Conservation (phyloP, 2,329 filamentous ascomycete genomes). For the Botryotinia convoluta region DNA sequence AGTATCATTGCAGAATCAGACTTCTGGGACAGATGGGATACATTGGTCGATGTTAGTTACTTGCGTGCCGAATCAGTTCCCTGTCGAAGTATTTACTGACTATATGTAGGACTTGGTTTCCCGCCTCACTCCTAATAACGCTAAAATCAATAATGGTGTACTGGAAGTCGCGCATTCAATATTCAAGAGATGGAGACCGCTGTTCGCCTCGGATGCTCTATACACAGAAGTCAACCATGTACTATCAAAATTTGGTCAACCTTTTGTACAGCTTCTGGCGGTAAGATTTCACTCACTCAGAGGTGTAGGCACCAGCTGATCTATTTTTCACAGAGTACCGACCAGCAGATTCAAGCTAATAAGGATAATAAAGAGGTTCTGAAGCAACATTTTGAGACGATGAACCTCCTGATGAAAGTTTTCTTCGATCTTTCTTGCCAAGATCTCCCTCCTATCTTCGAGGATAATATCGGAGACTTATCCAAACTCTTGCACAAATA, state of each 20-base stretch:
- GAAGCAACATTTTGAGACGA: slow-evolving; percentile 75
- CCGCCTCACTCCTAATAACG: slow-evolving; percentile 77
- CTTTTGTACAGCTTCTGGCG: slow-evolving; percentile 77
- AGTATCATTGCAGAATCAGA: slow-evolving; percentile 97
- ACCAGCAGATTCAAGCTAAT: slow-evolving; percentile 71
- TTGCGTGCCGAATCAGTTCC: not conserved
- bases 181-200: slow-evolving; percentile 90
- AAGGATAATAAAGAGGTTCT: slow-evolving; percentile 72
- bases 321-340: slow-evolving; percentile 52
- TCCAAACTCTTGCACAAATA: slow-evolving; percentile 87
- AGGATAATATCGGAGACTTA: slow-evolving; percentile 78
- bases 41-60: slow-evolving; percentile 71
- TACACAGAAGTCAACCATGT: slow-evolving; percentile 98
- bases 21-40: slow-evolving; percentile 95
- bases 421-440: slow-evolving; percentile 97
- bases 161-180: slow-evolving; percentile 97
- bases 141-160: slow-evolving; percentile 86
- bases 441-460: slow-evolving; percentile 90
- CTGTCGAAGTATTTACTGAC: slow-evolving; percentile 22
- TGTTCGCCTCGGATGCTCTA: slow-evolving; percentile 89
- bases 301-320: slow-evolving; percentile 18
- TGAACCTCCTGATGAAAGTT: slow-evolving; percentile 87
- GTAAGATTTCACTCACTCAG: slow-evolving; percentile 45
- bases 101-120: slow-evolving; percentile 73
- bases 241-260: slow-evolving; percentile 74